phyloP scores from a whole-genome alignment of 2,329 filamentous ascomycete genomes.

The Rhynchosporium agropyri region DNA sequence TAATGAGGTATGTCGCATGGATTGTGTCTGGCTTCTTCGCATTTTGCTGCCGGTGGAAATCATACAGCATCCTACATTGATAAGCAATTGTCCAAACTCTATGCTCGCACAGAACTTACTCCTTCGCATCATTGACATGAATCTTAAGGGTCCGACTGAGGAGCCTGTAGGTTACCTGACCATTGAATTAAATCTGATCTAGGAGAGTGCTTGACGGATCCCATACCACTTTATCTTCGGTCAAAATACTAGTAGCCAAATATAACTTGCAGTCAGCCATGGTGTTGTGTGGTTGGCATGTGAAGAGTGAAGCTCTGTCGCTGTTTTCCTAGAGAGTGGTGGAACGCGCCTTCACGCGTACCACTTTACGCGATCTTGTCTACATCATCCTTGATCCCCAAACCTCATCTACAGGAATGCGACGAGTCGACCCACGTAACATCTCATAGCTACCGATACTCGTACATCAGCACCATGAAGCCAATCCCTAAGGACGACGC shows the following conservation, averaged over 20 bases:
- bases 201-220: slow-evolving; percentile 5
- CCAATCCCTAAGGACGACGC: slow-evolving; percentile 28
- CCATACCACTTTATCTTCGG: slow-evolving; percentile 42
- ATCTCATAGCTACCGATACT: background rate
- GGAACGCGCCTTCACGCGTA: slow-evolving; percentile 27
- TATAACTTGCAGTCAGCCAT: slow-evolving; percentile 43
- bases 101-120: slow-evolving; percentile 53
- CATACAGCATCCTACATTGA: slow-evolving; percentile 74
- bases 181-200: slow-evolving; percentile 13
- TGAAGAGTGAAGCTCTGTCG: slow-evolving; percentile 13
- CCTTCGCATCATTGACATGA: slow-evolving; percentile 85
- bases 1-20: slow-evolving; percentile 91
- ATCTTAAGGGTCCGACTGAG: slow-evolving; percentile 82
- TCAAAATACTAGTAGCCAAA: slow-evolving; percentile 42
- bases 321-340: slow-evolving; percentile 21
- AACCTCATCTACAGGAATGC: slow-evolving; percentile 17
- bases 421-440: slow-evolving; percentile 18
- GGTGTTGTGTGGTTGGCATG: slow-evolving; percentile 19
- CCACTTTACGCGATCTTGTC: slow-evolving; percentile 39
- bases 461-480: slow-evolving; percentile 22
- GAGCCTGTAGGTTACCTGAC: slow-evolving; percentile 81
- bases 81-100: slow-evolving; percentile 14
- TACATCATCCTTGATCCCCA: slow-evolving; percentile 19
- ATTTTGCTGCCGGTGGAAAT: slow-evolving; percentile 81
- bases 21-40: slow-evolving; percentile 71